Evolutionary conservation across 164 flowering plant species (phyloP).

Genomic region (Stephania japonica): DNA sequence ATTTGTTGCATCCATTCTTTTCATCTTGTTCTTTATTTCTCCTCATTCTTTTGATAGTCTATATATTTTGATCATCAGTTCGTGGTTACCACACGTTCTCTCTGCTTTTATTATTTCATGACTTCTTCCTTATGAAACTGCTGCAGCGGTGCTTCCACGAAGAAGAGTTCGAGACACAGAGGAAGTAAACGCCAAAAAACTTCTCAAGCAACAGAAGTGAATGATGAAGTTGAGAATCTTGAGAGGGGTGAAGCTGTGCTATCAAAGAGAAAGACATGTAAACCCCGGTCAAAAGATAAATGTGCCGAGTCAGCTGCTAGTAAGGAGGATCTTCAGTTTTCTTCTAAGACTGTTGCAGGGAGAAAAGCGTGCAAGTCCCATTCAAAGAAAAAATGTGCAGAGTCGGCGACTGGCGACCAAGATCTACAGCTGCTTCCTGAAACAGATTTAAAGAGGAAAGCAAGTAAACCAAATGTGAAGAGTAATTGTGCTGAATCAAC

Average conservation of each 20-base stretch:
- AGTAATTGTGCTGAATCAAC: too few species aligned
- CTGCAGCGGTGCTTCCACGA: slow-evolving; percentile 21
- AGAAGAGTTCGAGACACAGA: slow-evolving; percentile 10
- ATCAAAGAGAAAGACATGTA: slow-evolving; percentile 7
- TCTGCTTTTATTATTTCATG: background rate
- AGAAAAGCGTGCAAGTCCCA: too few species aligned
- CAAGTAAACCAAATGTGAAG: too few species aligned
- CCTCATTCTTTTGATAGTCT: background rate
- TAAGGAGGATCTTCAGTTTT: slow-evolving; percentile 5
- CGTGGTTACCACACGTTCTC: background rate
- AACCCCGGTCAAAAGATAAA: background rate
- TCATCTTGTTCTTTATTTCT: background rate
- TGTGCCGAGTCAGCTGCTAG: background rate
- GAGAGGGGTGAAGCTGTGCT: slow-evolving; percentile 2
- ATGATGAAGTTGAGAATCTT: slow-evolving; percentile 9
- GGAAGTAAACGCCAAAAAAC: slow-evolving; percentile 8
- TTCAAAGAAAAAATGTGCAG: too few species aligned
- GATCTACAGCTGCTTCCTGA: too few species aligned
- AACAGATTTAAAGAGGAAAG: too few species aligned
- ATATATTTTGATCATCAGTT: background rate
- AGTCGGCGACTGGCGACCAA: too few species aligned
- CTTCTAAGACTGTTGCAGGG: too few species aligned
- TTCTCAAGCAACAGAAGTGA: slow-evolving; percentile 2
- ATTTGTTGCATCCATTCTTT: background rate
- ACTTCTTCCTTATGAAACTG: slow-evolving; percentile 7